phyloP scores from a whole-genome alignment of 2,329 filamentous ascomycete species.

The Penicillium hesseltinei region DNA sequence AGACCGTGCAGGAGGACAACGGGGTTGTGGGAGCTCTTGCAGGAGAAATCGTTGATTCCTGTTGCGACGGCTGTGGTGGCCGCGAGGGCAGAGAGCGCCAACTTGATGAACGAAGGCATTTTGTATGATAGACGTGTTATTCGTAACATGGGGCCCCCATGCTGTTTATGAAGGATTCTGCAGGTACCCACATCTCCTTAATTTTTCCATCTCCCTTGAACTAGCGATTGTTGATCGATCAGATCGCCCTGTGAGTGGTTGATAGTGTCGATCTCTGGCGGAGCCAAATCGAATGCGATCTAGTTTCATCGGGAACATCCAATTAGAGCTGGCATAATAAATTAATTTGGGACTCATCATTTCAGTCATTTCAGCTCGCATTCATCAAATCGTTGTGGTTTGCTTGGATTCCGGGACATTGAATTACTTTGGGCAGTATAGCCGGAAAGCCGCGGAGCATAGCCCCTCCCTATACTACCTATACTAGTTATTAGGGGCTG shows the following conservation, averaged over 20 bases:
- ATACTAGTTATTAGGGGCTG: no score
- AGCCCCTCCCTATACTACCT: neutral
- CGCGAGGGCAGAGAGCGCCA: slow-evolving; percentile 17
- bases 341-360: slow-evolving; percentile 10
- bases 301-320: neutral
- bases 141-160: neutral
- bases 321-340: neutral
- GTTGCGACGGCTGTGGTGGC: slow-evolving; percentile 17
- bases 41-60: slow-evolving; percentile 38
- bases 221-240: slow-evolving; percentile 21
- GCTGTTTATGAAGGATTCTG: neutral
- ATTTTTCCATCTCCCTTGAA: slow-evolving; percentile 8
- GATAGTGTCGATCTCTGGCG: neutral
- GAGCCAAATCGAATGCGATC: neutral
- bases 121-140: neutral
- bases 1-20: slow-evolving; percentile 40
- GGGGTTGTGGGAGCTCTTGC: slow-evolving; percentile 32
- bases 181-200: slow-evolving; percentile 1
- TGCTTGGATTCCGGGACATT: neutral
- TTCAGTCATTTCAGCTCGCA: slow-evolving; percentile 9
- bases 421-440: neutral
- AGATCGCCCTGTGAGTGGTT: slow-evolving; percentile 13
- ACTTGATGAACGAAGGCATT: slow-evolving; percentile 20
- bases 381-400: neutral
- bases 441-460: neutral